Base-by-base conservation (phyloP, 805 yeast species). In the Debaryomyces castellii region DNA sequence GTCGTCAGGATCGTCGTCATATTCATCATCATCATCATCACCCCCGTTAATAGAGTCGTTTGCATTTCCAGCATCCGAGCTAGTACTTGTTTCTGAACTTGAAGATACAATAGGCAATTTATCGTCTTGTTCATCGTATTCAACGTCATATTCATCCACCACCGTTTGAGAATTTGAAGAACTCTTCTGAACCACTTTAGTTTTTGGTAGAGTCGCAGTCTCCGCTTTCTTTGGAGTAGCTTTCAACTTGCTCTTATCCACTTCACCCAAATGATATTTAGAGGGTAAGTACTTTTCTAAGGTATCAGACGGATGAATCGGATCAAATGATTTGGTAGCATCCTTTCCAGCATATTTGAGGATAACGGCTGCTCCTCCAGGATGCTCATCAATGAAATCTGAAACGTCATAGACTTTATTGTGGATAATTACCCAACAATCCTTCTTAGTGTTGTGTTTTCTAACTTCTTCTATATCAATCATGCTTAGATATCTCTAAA, bases 291-390 rank as follows among this genome's bases (percentile, higher is more conserved):
- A 82, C 58, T 83, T 83, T 23, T 80, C 82, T 44, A 92, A 73
- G 5, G 89, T 86, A 55, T 90, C 96, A n/a, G 85, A 80, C 0
- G 98, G 94, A 64, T 92, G 99, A 49, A 92, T 76, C 16, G 96
- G 96, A 48, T 85, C 88, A 60, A 89, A 92, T 8, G 88, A 81
- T 55, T 85, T 83, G 6, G 94, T 85, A 9, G 92, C 96, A 50
- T 70, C 75, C 46, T 64, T 64, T 1, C 78, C 76, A n/a, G 72
- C 69, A 56, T 61, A 82, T 58, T 78, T 79, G 45, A 78, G 62
- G 28, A 82, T 78, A 44, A 81, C 75, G 4, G 68, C 72, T 16
- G 74, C 57, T 3, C 87, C 87, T 25, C 87, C 87, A 9, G 87
- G 87, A 54, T 82, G 87, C 37, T 77, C 71, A 17, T 70, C 71